Conservation (phyloP, 257 asterid species). For the Ophiorrhiza pumila region DNA sequence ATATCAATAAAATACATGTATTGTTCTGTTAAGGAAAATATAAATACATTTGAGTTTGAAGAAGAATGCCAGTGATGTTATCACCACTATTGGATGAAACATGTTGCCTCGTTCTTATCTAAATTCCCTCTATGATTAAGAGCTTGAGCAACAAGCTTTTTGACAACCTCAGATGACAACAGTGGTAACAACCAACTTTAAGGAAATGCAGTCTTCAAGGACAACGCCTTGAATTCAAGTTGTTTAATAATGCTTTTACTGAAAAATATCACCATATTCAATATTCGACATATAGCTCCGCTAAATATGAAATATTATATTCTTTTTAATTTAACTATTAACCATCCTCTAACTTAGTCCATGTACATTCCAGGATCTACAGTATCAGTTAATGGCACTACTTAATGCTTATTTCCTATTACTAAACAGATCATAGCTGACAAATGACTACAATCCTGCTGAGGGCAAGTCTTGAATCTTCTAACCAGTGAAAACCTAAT, state of each 20-base stretch:
- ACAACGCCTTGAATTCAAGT: not conserved
- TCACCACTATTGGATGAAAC: not conserved
- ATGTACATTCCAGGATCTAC: not conserved
- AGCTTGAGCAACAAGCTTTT: not conserved
- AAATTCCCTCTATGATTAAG: not conserved
- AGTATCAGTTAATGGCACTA: not conserved
- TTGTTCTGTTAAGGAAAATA: too few species aligned
- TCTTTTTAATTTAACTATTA: not conserved
- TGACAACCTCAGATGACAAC: not conserved
- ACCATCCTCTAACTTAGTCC: not conserved
- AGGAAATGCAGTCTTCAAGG: not conserved
- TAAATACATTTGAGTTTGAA: too few species aligned
- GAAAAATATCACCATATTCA: not conserved
- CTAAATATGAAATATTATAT: too few species aligned
- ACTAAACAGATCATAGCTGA: not conserved
- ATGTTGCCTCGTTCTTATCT: not conserved
- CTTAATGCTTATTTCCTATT: not conserved
- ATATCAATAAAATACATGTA: too few species aligned
- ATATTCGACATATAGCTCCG: too few species aligned
- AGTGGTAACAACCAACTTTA: not conserved
- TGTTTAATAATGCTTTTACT: not conserved
- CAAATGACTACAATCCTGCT: not conserved
- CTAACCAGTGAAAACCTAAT: not conserved
- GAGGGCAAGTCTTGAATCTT: not conserved
- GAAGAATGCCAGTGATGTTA: not conserved